phyloP scores from a whole-genome alignment of 2,329 filamentous ascomycete species.

The Aspergillus candidus region DNA sequence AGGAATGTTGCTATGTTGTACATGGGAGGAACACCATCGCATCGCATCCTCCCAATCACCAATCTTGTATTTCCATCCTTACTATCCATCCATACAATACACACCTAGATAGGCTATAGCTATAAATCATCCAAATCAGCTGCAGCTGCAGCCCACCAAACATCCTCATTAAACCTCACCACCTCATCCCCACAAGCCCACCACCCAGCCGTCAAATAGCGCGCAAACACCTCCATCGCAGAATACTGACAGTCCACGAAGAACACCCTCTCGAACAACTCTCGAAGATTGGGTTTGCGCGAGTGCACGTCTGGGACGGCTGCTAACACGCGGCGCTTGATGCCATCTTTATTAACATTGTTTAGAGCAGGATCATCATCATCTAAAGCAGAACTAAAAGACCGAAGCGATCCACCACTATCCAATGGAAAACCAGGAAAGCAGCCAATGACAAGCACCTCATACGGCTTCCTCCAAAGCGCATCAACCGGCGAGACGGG shows the following conservation, averaged over 20 bases:
- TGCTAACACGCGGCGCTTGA: constrained; percentile 48
- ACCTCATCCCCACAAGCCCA: constrained; percentile 58
- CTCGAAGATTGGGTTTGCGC: constrained; percentile 57
- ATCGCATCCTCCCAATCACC: no score
- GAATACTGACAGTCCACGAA: constrained; percentile 34
- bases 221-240: constrained; percentile 56
- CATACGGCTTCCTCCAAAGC: constrained; percentile 56
- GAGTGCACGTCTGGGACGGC: constrained; percentile 60
- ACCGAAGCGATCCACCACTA: no score
- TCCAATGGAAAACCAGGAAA: no score
- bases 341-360: constrained; percentile 3
- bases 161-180: constrained; percentile 52
- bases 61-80: no score
- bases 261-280: constrained; percentile 47
- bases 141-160: constrained; percentile 40
- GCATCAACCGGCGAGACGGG: constrained; percentile 48
- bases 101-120: not conserved
- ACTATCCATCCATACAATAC: no score
- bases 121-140: constrained; percentile 6
- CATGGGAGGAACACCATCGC: no score
- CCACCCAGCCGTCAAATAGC: constrained; percentile 56
- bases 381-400: no score
- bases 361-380: no score
- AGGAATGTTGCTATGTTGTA: no score
- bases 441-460: constrained; percentile 47